phyloP scores from a whole-genome alignment of 202 grass and related monocot genomes.

The Carex arenaria region DNA sequence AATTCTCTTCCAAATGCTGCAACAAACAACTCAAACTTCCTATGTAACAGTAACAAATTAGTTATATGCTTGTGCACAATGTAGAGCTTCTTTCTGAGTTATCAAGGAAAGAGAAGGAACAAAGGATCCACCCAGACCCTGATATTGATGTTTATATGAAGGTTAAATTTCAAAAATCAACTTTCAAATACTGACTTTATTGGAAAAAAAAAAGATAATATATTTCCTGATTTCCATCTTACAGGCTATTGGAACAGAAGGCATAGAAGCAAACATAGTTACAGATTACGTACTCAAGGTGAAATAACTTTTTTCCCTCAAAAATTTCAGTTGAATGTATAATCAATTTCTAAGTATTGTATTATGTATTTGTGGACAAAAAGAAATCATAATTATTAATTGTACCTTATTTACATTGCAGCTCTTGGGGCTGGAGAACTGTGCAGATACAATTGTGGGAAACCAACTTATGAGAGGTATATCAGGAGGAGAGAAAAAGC shows the following conservation, averaged over 20 bases:
- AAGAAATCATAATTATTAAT: background rate
- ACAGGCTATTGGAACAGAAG: conserved; percentile 35
- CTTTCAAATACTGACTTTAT: background rate
- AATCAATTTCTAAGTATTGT: background rate
- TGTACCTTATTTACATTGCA: background rate
- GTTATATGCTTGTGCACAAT: background rate
- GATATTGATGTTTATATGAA: conserved; percentile 95
- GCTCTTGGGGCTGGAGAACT: conserved; percentile 16
- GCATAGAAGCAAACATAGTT: conserved; percentile 44
- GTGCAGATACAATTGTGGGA: conserved; percentile 30
- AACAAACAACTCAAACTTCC: no score
- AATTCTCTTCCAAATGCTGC: background rate
- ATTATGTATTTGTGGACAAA: background rate
- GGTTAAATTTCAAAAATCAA: conserved; percentile 24
- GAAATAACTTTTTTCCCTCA: background rate
- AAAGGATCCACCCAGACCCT: conserved; percentile 75
- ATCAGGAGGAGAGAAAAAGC: conserved; percentile 28
- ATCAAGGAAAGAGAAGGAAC: conserved; percentile 67
- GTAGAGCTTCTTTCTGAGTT: conserved; percentile 79
- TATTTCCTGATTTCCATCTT: background rate
- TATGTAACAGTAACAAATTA: no score
- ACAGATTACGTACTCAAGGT: conserved; percentile 86
- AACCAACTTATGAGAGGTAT: conserved; percentile 26
- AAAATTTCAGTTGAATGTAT: background rate
- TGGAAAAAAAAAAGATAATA: background rate